A percentile compares a stretch with the other conserved stretches of the same genome.
These are phyloP conservation scores for Psilocybe cubensis DNA, from an alignment of 768 basidiomycete species.

Conservation along the genomic window DNA sequence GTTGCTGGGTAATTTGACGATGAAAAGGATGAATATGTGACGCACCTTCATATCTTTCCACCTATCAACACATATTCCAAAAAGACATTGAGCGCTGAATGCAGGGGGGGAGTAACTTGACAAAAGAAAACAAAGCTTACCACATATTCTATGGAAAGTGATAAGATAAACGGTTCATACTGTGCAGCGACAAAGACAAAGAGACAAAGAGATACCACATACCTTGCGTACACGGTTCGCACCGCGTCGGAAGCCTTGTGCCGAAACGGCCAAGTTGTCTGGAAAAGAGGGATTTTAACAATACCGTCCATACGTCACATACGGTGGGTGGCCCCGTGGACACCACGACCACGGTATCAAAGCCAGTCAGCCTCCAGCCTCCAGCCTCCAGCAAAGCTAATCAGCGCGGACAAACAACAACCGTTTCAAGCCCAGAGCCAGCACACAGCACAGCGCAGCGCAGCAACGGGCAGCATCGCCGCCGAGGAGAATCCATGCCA, in stretches of 20 bases:
- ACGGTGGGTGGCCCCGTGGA: background rate
- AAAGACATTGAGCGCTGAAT: constrained; percentile 10
- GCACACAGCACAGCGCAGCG: background rate
- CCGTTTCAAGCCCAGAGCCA: background rate
- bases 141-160: constrained; percentile 75
- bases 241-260: constrained; percentile 98
- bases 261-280: constrained; percentile 97
- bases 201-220: constrained; percentile 28
- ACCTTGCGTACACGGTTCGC: constrained; percentile 98
- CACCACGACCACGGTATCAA: background rate
- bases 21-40: constrained; percentile 13
- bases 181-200: background rate
- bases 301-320: constrained; percentile 5
- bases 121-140: constrained; percentile 49
- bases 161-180: constrained; percentile 1
- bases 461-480: background rate
- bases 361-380: too few relatives aligned
- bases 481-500: too few relatives aligned
- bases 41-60: constrained; percentile 98
- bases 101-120: background rate
- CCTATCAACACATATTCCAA: constrained; percentile 42
- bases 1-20: constrained; percentile 3
- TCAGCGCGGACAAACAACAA: too few relatives aligned
- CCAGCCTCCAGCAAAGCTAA: too few relatives aligned
- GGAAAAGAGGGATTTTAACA: background rate